These are phyloP conservation scores for Claviceps citrina DNA, from an alignment of 2,329 filamentous ascomycete genomes.

Conservation along the genomic window DNA sequence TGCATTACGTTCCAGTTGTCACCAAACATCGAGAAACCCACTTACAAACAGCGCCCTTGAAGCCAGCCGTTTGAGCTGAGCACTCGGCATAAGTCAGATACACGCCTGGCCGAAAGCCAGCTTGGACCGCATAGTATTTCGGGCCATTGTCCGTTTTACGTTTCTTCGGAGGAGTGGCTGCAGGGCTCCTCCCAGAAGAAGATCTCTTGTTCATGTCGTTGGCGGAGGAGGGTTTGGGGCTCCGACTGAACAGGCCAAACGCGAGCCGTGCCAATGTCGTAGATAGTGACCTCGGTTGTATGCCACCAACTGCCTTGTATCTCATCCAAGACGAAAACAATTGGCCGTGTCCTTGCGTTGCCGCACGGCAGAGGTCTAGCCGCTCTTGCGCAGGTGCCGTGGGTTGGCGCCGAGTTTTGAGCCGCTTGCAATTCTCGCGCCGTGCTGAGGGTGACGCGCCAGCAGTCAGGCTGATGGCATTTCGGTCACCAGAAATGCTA, in stretches of 20 bases:
- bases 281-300: not conserved
- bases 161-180: constrained; percentile 24
- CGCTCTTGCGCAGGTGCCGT: not conserved
- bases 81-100: constrained; percentile 48
- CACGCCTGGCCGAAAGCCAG: constrained; percentile 42
- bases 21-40: constrained; percentile 10
- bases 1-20: not conserved
- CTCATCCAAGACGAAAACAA: not conserved
- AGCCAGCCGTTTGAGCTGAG: constrained; percentile 43
- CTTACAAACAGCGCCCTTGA: constrained; percentile 52
- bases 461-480: constrained; percentile 17
- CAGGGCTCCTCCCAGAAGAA: constrained; percentile 10
- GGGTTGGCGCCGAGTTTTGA: constrained; percentile 7
- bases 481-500: not conserved
- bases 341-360: not conserved
- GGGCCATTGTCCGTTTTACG: constrained; percentile 31
- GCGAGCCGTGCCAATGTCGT: constrained; percentile 1
- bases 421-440: constrained; percentile 11
- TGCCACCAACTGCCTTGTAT: not conserved
- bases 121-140: constrained; percentile 50
- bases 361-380: not conserved
- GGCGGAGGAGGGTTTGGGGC: not conserved
- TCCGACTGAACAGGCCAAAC: constrained; percentile 11
- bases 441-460: constrained; percentile 12
- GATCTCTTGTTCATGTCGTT: constrained; percentile 18